Evolutionary conservation across 1,284 basidiomycete genomes (phyloP), one percentile per base, ranked within the genome.

Genomic region (Anthracocystis setariae): DNA sequence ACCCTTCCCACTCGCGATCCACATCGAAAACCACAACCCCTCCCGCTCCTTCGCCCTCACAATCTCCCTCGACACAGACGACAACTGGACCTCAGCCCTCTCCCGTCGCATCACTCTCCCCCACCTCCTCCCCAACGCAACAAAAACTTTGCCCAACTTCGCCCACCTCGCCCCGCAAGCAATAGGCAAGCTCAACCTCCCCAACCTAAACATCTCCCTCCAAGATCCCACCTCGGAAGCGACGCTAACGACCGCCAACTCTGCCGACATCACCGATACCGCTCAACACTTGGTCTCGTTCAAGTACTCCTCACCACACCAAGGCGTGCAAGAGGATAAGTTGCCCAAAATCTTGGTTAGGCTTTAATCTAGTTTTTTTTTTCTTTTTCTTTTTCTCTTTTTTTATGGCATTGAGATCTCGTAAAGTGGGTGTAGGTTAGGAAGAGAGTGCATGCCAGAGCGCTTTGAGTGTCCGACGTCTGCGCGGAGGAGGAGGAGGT

Each of bases 1-100:
- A 2, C 51, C 66, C 1, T 46, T 59, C 29, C 15, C 25, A 3
- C 18, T 69, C 18, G 1, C 12, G 9, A 12, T 69, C 1, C 27
- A 40, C 1, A 13, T 69, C 8, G 10, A 23, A 13, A 69, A 63
- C 46, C 48, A 51, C 18, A 35, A 59, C 38, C 33, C 20, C 7
- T 17, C 46, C 0, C 48, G 33, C 15, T 50, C 54, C 17, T 44
- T 37, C 24, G 39, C 42, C 5, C 20, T 72, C 9, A 15, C 45
- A 2, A n/a, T 71, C 8, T 46, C 39, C 5, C 33, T 74, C 13
- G 72, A 74, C 17, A 55, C 48, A 20, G 59, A 55, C 46, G 45
- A 52, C 15, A 18, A 48, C 35, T 74, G 71, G 21, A 63, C 64
- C 15, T 46, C 59, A 17, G 45, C 72, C 4, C 63, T 38, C 1